Evolutionary conservation across 1,139 yeast species (phyloP).

Genomic region (Nakaseomyces bracarensis): DNA sequence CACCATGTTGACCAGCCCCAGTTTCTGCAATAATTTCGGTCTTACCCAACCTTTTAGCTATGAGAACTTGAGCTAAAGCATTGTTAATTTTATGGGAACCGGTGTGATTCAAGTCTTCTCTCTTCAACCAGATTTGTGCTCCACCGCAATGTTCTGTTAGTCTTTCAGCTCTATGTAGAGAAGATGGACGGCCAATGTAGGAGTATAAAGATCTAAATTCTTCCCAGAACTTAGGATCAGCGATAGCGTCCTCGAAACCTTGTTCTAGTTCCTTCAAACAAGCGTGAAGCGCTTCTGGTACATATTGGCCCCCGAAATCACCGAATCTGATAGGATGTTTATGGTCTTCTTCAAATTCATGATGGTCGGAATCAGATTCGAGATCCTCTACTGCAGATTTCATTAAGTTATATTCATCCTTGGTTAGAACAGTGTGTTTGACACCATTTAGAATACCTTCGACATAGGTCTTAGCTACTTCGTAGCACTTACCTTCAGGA

Average conservation of each 20-base stretch:
- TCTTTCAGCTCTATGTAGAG: conserved; percentile 84
- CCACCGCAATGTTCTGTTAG: conserved; percentile 89
- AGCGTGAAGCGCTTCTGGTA: conserved; percentile 91
- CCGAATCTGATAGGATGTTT: conserved; percentile 75
- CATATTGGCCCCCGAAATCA: conserved; percentile 96
- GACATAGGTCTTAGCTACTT: conserved; percentile 58
- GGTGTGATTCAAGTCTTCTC: conserved; percentile 97
- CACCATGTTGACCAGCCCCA: conserved; percentile 99
- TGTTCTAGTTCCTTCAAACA: conserved; percentile 82
- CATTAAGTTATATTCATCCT: conserved; percentile 27
- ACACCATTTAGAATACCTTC: conserved; percentile 62
- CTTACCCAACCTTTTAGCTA: conserved; percentile 90
- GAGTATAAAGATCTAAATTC: conserved; percentile 76
- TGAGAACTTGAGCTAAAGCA: conserved; percentile 87
- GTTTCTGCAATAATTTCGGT: conserved; percentile 92
- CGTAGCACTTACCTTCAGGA: conserved; percentile 48
- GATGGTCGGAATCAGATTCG: conserved; percentile 17
- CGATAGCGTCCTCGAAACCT: conserved; percentile 79
- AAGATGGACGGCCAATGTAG: conserved; percentile 94
- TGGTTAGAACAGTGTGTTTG: conserved; percentile 28
- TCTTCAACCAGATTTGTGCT: conserved; percentile 94
- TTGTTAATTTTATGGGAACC: conserved; percentile 97
- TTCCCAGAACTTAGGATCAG: conserved; percentile 88
- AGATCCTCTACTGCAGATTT: conserved; percentile 28
- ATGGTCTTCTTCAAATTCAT: conserved; percentile 45